Evolutionary conservation across 495 filamentous ascomycete genomes (phyloP), one percentile per base, ranked within the genome.

Genomic region (Tuber borchii): DNA sequence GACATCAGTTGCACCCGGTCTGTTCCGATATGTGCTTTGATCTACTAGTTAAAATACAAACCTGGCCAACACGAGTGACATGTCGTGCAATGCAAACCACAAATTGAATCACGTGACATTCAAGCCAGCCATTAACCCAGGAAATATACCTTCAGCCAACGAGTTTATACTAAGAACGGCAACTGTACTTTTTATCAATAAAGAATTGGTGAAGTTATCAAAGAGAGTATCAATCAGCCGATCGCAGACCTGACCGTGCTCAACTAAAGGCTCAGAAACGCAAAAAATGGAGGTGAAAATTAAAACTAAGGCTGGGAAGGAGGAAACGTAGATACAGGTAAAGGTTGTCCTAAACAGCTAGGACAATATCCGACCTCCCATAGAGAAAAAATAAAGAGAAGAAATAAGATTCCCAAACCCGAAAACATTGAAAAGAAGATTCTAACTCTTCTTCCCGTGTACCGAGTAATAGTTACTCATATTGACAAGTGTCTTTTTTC

Each of bases 401-500:
- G 10, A 14, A 26, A 6, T 16, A 65, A 34, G n/a, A 65, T 65
- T 65, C 26, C 56, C 26, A 65, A 65, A 34, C 56, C 14, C 12
- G 26, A 65, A 65, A 34, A 65, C 31, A 34, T 65, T 65, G 56
- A 65, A 65, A 65, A 26, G 56, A 34, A 65, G 14, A 34, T 34
- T 65, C 16, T 65, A 65, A 65, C 34, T 65, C 26, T 31, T 65
- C 56, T 83, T 82, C 34, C 88, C 88, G 78, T 90, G 88, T 78
- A 86, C 88, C 34, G 86, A 87, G 79, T 88, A 90, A 84, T 88
- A 90, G 73, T 89, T 87, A 81, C 88, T 90, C 83, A 90, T 90
- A 74, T 88, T 86, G 61, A 93, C 87, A 80, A 93, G 91, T 74
- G 83, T 90, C 73, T 89, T 88, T 84, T 91, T 89, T 16, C 93